Evolutionary conservation across 352 stramenopile genomes (phyloP).

Genomic region (Blastocystis sp.): DNA sequence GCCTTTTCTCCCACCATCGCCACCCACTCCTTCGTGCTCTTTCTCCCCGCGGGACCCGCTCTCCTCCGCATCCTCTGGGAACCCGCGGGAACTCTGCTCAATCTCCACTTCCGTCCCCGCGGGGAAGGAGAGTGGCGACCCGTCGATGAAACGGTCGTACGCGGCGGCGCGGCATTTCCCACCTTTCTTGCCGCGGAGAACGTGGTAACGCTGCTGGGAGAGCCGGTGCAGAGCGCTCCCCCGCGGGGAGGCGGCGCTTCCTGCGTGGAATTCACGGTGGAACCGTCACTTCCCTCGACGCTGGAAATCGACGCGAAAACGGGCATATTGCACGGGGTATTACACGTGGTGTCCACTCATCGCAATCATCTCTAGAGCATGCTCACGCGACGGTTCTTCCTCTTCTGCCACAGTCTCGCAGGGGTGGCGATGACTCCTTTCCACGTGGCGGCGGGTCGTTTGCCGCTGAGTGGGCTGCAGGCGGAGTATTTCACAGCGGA

Average conservation of each 20-base stretch:
- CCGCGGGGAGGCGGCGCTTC: neutral
- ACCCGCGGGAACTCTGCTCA: neutral
- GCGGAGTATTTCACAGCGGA: neutral
- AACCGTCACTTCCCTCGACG: neutral
- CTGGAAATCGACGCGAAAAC: neutral
- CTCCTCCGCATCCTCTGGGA: neutral
- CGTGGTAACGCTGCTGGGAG: neutral
- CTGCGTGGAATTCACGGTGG: neutral
- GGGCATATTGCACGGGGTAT: too few relatives aligned
- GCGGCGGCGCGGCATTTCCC: neutral
- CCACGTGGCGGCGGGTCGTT: neutral
- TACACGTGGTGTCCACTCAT: neutral
- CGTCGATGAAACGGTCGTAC: neutral
- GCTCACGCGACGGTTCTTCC: neutral
- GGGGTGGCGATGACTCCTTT: neutral
- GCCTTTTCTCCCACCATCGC: neutral
- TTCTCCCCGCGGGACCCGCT: neutral
- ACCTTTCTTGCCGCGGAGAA: neutral
- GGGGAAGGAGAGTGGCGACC: neutral
- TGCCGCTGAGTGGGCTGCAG: neutral
- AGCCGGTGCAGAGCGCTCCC: neutral
- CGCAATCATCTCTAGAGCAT: neutral
- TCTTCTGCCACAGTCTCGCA: neutral
- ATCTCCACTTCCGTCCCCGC: neutral
- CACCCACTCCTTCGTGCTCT: neutral